A percentile compares a stretch with the other conserved stretches of the same genome.
phyloP scores from a whole-genome alignment of 441 rosid species.

The Eruca vesicaria region DNA sequence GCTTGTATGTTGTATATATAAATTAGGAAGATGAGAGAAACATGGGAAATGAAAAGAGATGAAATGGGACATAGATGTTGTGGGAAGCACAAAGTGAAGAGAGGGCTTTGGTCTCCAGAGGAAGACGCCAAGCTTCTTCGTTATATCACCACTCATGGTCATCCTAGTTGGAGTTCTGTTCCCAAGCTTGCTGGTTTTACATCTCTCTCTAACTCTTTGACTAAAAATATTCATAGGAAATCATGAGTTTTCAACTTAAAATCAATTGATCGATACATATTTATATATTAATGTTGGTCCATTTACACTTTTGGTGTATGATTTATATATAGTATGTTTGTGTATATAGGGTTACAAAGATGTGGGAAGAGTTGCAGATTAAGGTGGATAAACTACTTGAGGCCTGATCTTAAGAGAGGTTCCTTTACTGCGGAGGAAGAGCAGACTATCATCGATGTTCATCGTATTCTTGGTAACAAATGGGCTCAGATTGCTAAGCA shows the following conservation, averaged over 20 bases:
- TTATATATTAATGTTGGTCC: background rate
- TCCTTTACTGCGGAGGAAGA: conserved; percentile 60
- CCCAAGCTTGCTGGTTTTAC: conserved; percentile 62
- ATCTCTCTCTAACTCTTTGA: background rate
- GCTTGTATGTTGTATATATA: conserved; percentile 1
- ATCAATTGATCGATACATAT: background rate
- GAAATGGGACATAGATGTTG: conserved; percentile 71
- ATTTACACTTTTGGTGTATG: background rate
- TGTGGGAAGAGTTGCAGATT: conserved; percentile 79
- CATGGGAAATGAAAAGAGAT: conserved; percentile 12
- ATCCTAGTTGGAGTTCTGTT: conserved; percentile 76
- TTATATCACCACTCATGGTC: conserved; percentile 59
- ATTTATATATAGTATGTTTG: background rate
- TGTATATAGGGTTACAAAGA: conserved; percentile 56
- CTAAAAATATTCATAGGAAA: background rate
- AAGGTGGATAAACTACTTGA: conserved; percentile 73
- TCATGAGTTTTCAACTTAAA: background rate
- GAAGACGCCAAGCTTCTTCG: conserved; percentile 72
- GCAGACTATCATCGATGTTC: conserved; percentile 63
- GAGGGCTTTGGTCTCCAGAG: conserved; percentile 80
- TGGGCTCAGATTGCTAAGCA: conserved; percentile 87
- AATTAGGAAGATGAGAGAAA: conserved; percentile 22
- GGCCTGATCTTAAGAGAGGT: conserved; percentile 69
- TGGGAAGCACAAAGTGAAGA: conserved; percentile 66
- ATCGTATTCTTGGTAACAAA: conserved; percentile 77